phyloP scores from a whole-genome alignment of 2,329 filamentous ascomycete species.

The Parafenestella ontariensis region DNA sequence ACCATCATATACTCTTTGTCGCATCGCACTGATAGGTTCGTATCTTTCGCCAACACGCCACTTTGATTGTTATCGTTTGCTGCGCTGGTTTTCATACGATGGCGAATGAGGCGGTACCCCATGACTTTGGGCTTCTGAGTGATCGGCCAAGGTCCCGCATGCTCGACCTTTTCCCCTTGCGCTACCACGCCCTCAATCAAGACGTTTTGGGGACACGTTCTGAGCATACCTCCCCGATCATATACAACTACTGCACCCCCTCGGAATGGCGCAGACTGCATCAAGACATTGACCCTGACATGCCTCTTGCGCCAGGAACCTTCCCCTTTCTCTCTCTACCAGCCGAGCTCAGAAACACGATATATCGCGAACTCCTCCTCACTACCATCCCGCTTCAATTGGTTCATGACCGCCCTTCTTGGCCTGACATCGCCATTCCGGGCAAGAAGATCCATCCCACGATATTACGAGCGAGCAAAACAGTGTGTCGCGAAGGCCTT shows the following conservation, averaged over 20 bases:
- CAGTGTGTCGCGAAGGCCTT: neutral
- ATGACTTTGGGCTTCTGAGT: neutral
- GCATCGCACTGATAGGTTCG: neutral
- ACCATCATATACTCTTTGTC: neutral
- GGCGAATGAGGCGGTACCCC: neutral
- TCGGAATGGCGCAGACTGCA: neutral
- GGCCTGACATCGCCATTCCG: neutral
- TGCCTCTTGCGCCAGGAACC: neutral
- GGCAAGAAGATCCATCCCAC: neutral
- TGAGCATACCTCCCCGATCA: neutral
- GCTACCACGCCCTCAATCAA: neutral
- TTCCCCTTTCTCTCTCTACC: neutral
- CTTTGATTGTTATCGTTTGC: neutral
- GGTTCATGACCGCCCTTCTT: neutral
- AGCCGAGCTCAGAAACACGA: neutral
- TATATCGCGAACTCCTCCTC: slow-evolving; percentile 1
- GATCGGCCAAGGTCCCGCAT: neutral
- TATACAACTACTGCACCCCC: neutral
- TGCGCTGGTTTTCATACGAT: neutral
- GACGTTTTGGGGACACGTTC: neutral
- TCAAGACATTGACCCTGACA: neutral
- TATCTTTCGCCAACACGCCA: neutral
- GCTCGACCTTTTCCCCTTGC: neutral
- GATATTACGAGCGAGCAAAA: neutral
- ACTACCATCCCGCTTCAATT: neutral